A percentile compares a stretch with the other conserved stretches of the same genome.
Conservation (phyloP, 2,329 filamentous ascomycete species). For the Leptosphaerulina australis region DNA sequence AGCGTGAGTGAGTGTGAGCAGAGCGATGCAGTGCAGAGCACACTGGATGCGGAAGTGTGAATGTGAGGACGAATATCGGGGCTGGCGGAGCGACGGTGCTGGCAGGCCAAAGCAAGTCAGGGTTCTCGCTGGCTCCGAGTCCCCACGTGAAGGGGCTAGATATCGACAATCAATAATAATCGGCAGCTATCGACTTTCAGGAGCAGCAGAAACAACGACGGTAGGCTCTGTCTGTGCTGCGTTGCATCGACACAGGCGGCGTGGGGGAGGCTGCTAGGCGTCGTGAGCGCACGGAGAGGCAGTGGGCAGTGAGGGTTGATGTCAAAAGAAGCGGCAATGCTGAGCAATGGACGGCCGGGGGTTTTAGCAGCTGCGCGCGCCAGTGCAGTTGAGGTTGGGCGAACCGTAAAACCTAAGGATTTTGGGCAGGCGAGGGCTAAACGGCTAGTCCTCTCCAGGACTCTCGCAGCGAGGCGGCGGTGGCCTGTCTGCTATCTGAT, state of each 20-base stretch:
- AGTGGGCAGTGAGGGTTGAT: slow-evolving; percentile 15
- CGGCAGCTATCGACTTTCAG: slow-evolving; percentile 20
- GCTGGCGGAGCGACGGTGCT: slow-evolving; percentile 12
- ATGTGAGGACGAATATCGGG: slow-evolving; percentile 14
- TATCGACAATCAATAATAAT: slow-evolving; percentile 7
- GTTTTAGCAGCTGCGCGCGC: slow-evolving; percentile 28
- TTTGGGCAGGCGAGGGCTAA: slow-evolving; percentile 5
- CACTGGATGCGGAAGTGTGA: slow-evolving; percentile 14
- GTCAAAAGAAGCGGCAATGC: slow-evolving; percentile 34
- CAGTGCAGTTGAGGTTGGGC: slow-evolving; percentile 20
- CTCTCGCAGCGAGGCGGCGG: slow-evolving; percentile 10
- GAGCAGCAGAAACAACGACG: slow-evolving; percentile 10
- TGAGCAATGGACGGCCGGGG: slow-evolving; percentile 23
- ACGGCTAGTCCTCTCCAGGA: slow-evolving; percentile 27
- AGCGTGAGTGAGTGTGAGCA: not conserved
- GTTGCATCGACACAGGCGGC: slow-evolving; percentile 33
- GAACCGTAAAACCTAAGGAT: slow-evolving; percentile 21
- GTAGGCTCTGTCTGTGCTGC: slow-evolving; percentile 25
- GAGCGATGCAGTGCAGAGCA: not conserved
- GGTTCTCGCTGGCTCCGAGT: slow-evolving; percentile 31
- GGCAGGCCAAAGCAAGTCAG: slow-evolving; percentile 14
- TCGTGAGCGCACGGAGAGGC: slow-evolving; percentile 14
- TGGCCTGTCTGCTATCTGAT: not conserved
- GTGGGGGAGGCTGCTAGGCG: slow-evolving; percentile 20
- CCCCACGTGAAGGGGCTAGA: slow-evolving; percentile 37